Base-by-base conservation (phyloP, 371 early-diverging fungal species). In the Funneliformis caledonium region DNA sequence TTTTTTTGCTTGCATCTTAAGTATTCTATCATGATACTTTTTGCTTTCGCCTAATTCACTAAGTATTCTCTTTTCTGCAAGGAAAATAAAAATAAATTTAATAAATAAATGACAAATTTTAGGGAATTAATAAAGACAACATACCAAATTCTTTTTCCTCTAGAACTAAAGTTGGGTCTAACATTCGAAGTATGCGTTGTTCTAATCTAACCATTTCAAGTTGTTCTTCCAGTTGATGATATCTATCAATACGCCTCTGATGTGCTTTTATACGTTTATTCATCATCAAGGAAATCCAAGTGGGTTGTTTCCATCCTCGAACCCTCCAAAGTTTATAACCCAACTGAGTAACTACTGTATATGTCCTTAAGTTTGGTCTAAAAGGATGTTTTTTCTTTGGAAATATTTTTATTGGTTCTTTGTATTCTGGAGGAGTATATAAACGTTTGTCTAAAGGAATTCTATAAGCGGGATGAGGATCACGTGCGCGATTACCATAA, bases 251-350 rank as follows among this genome's bases (percentile, higher is more conserved):
- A 26, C 59, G 31, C 22, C 52, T 75, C 52, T 75, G 75, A 75
- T 75, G 75, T 22, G 50, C 56, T 56, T 33, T 56, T 19, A 75
- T 75, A 33, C 75, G 52, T 75, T 75, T 75, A 22, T 75, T 75
- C 75, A 75, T 75, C 75, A 75, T 75, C 75, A 75, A 59, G 7
- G 75, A 75, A 60, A 75, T 45, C 75, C 75, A 75, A 37, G 59
- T 8, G 12, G 75, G 75, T 60, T 75, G 75, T 56, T 56, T 33
- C 75, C 60, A 75, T 22, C 75, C 75, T 42, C 60, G 19, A 19
- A 56, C 47, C 22, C 75, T 33, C 75, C 37, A 33, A 2, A 75
- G 37, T 14, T 9, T 52, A 75, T 75, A 75, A 10, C 75, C 75
- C 31, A 75, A 75, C 22, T 52, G 60, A 16, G 75, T 75, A 56